phyloP scores from a whole-genome alignment of 2,329 filamentous ascomycete species.

The Nectriaceae sp. region DNA sequence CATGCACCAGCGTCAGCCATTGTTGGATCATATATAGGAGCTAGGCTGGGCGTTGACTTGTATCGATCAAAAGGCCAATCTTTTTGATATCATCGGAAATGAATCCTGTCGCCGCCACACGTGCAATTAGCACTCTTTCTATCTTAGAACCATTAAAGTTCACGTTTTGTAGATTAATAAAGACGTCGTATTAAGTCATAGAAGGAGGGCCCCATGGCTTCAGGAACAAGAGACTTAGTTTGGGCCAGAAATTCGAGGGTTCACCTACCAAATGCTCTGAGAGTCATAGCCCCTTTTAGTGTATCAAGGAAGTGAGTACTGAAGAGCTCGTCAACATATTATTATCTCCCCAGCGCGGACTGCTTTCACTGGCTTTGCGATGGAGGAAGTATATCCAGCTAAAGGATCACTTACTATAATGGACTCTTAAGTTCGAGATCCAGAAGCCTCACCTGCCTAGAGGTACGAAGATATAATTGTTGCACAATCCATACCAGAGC shows the following conservation, averaged over 20 bases:
- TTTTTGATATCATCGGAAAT: slow-evolving; percentile 1
- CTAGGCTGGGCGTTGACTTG: slow-evolving; percentile 48
- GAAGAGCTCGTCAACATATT: background rate
- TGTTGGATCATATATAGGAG: slow-evolving; percentile 47
- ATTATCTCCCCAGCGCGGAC: background rate
- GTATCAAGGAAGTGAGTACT: slow-evolving; percentile 54
- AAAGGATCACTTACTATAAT: slow-evolving; percentile 40
- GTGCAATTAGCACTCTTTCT: slow-evolving; percentile 5
- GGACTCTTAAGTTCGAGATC: slow-evolving; percentile 61
- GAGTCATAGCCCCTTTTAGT: slow-evolving; percentile 52
- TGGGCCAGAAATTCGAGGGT: too few species aligned
- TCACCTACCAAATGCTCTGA: slow-evolving; percentile 56
- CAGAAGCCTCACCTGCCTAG: slow-evolving; percentile 57
- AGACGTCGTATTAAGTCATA: background rate
- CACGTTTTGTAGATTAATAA: background rate
- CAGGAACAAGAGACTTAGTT: too few species aligned
- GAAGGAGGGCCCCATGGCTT: too few species aligned
- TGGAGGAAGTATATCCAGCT: too few species aligned
- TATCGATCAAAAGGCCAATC: slow-evolving; percentile 44
- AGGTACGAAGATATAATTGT: slow-evolving; percentile 59
- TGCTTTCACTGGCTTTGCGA: too few species aligned
- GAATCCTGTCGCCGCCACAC: slow-evolving; percentile 32
- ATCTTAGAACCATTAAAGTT: background rate
- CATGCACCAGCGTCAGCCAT: slow-evolving; percentile 55
- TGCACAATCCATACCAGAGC: slow-evolving; percentile 51